A percentile compares a stretch with the other conserved stretches of the same genome.
Evolutionary conservation across 495 filamentous ascomycete species (phyloP).

Genomic region (Aspergillus baeticus): DNA sequence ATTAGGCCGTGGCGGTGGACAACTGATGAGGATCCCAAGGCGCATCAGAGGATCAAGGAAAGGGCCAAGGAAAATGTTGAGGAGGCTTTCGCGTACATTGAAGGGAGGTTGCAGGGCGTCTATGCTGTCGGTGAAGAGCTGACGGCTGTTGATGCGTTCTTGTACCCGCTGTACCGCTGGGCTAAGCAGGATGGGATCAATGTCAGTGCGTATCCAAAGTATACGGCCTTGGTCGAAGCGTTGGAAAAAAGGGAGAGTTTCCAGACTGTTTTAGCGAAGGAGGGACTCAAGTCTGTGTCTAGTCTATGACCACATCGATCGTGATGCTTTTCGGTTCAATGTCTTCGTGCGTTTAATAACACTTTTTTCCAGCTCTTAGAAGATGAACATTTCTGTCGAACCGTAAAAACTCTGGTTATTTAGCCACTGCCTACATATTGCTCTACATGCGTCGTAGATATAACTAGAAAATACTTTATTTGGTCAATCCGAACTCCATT

Average conservation of each 20-base stretch:
- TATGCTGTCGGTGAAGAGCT: conserved; percentile 28
- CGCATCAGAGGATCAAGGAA: background rate
- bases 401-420: too few species aligned
- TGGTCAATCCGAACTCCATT: too few species aligned
- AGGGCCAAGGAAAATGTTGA: background rate
- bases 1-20: conserved; percentile 20
- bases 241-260: background rate
- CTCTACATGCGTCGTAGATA: too few species aligned
- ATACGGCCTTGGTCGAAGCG: background rate
- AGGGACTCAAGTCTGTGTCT: background rate
- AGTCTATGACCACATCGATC: too few species aligned
- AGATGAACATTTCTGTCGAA: too few species aligned
- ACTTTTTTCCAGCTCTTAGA: too few species aligned
- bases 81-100: background rate
- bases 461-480: too few species aligned
- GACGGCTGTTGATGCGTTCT: conserved; percentile 36
- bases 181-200: conserved; percentile 12
- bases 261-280: background rate
- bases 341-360: too few species aligned
- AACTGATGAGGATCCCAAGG: conserved; percentile 7
- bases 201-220: conserved; percentile 6
- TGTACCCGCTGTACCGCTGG: conserved; percentile 36
- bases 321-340: too few species aligned
- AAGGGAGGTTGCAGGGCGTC: conserved; percentile 6
- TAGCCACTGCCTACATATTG: too few species aligned